Evolutionary conservation across 495 filamentous ascomycete genomes (phyloP).

Genomic region (Penicillium antarcticum): DNA sequence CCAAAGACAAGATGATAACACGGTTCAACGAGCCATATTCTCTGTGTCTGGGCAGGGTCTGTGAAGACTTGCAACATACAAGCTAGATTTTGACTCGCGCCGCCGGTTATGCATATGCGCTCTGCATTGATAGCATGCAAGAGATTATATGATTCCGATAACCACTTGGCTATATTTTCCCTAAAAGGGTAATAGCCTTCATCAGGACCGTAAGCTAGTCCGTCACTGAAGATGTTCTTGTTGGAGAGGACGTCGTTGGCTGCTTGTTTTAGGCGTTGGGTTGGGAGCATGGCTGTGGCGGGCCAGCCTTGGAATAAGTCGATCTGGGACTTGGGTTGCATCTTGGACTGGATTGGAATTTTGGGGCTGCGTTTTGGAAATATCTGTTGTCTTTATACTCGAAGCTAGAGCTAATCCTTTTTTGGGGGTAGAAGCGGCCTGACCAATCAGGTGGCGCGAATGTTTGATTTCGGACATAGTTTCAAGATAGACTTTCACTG

Average conservation of each 20-base stretch:
- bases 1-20: constrained; percentile 65
- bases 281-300: constrained; percentile 56
- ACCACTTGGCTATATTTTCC: constrained; percentile 58
- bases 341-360: not conserved
- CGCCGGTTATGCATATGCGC: constrained; percentile 69
- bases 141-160: constrained; percentile 48
- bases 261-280: constrained; percentile 47
- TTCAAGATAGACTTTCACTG: too few relatives aligned
- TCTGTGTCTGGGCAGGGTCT: constrained; percentile 59
- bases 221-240: constrained; percentile 41
- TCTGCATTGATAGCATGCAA: constrained; percentile 26
- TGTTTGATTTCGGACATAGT: too few relatives aligned
- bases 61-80: constrained; percentile 60
- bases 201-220: constrained; percentile 69
- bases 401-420: not conserved
- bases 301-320: constrained; percentile 66
- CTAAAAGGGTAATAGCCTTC: constrained; percentile 59
- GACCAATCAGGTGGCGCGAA: not conserved
- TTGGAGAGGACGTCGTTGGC: constrained; percentile 50
- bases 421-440: not conserved
- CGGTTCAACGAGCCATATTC: constrained; percentile 65
- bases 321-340: constrained; percentile 20
- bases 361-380: not conserved
- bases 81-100: constrained; percentile 61
- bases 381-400: not conserved